A percentile compares a stretch with the other conserved stretches of the same genome.
Evolutionary conservation across 495 filamentous ascomycete genomes (phyloP).

Genomic region (Penicillium tannophilum): DNA sequence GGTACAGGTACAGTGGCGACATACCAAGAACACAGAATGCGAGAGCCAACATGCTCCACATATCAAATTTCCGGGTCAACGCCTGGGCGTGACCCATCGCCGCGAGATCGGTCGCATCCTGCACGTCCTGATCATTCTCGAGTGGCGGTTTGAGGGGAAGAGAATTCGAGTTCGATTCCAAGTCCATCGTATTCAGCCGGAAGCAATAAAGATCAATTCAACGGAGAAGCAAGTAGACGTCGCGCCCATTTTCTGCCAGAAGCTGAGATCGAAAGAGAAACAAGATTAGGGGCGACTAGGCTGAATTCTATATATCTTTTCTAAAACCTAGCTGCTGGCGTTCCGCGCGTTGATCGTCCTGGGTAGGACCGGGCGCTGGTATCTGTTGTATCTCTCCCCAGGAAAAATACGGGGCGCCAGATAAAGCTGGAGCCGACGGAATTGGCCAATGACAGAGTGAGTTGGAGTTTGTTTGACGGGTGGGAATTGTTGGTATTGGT

Average conservation of each 20-base stretch:
- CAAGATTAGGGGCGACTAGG: background rate
- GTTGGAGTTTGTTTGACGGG: slow-evolving; percentile 4
- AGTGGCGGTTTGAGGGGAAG: slow-evolving; percentile 35
- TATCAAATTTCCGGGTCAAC: slow-evolving; percentile 49
- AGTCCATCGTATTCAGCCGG: slow-evolving; percentile 33
- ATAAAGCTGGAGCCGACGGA: slow-evolving; percentile 29
- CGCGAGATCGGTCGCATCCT: slow-evolving; percentile 53
- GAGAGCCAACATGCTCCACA: slow-evolving; percentile 51
- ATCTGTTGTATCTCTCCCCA: slow-evolving; percentile 16
- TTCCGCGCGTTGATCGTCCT: slow-evolving; percentile 14
- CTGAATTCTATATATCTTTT: slow-evolving; percentile 23
- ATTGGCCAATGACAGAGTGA: slow-evolving; percentile 18
- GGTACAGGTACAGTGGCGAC: slow-evolving; percentile 2
- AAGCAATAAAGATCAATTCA: slow-evolving; percentile 22
- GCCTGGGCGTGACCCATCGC: slow-evolving; percentile 55
- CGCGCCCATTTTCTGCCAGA: slow-evolving; percentile 30
- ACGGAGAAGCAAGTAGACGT: slow-evolving; percentile 16
- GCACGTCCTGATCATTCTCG: slow-evolving; percentile 39
- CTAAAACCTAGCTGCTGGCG: background rate
- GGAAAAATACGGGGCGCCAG: slow-evolving; percentile 24
- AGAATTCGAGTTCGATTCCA: slow-evolving; percentile 35
- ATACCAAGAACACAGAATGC: slow-evolving; percentile 49
- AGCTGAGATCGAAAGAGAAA: slow-evolving; percentile 3
- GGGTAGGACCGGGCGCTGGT: slow-evolving; percentile 8
- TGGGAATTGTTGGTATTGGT: slow-evolving; percentile 21